A percentile compares a stretch with the other conserved stretches of the same genome.
Evolutionary conservation across 2,329 filamentous ascomycete species (phyloP).

Genomic region (Aspergillus sp.): DNA sequence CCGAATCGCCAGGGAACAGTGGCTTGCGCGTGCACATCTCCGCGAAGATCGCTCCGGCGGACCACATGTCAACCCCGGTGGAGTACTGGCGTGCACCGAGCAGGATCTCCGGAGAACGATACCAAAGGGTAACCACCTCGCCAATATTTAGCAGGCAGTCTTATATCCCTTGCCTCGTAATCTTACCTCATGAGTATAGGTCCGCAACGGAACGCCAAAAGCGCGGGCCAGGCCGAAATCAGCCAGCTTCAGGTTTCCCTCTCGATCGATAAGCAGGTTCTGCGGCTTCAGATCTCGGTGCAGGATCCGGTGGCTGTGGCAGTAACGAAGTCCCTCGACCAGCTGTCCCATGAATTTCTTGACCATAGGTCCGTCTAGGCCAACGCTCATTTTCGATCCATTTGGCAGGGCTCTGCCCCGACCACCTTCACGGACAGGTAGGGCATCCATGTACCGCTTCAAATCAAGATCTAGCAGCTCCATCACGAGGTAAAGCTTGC

Average conservation of each 20-base stretch:
- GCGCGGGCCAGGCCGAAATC: neutral
- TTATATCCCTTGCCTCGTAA: neutral
- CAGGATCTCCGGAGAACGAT: neutral
- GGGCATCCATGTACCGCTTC: constrained; percentile 47
- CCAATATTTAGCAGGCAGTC: neutral
- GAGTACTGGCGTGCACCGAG: neutral
- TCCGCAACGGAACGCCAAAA: neutral
- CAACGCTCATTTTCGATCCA: neutral
- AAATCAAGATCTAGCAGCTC: constrained; percentile 89
- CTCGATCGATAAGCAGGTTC: neutral
- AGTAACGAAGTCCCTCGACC: neutral
- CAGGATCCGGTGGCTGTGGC: neutral
- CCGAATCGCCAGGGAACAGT: neutral
- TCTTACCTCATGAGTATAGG: neutral
- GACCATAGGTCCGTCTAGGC: neutral
- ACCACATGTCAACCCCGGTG: neutral
- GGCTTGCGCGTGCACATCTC: neutral
- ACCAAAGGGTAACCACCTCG: neutral
- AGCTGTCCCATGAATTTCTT: neutral
- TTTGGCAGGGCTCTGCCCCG: neutral
- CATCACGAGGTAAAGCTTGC: constrained; percentile 91
- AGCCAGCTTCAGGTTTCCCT: neutral
- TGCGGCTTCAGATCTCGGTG: neutral
- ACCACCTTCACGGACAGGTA: neutral
- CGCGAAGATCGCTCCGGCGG: neutral